phyloP scores from a whole-genome alignment of 1,139 yeast genomes.

The Protomyces lactucae-debilis region DNA sequence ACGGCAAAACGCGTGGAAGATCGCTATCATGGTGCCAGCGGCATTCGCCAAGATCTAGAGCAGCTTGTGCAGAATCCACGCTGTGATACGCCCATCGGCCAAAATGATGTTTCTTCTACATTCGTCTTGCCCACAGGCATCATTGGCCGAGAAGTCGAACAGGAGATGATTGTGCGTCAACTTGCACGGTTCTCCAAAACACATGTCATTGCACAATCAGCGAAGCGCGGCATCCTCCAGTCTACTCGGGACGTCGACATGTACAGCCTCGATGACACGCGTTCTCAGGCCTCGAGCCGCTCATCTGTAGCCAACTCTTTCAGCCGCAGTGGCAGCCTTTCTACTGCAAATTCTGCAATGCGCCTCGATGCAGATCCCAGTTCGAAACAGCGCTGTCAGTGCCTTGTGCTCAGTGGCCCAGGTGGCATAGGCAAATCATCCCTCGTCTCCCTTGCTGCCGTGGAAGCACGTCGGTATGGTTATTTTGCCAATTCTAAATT shows the following conservation, averaged over 20 bases:
- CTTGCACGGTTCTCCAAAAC: constrained; percentile 18
- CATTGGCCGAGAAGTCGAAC: constrained; percentile 30
- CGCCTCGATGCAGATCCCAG: neutral
- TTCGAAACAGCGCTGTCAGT: constrained; percentile 1
- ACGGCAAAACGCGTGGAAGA: constrained; percentile 29
- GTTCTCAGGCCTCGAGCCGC: neutral
- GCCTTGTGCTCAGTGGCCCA: constrained; percentile 29
- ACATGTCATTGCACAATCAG: neutral
- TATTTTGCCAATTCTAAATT: constrained; percentile 22
- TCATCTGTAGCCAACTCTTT: constrained; percentile 1
- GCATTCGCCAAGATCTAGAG: constrained; percentile 29
- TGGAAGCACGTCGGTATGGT: constrained; percentile 29
- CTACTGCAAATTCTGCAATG: neutral
- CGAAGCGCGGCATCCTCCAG: neutral
- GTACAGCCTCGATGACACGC: neutral
- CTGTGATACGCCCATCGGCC: constrained; percentile 29
- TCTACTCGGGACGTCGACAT: neutral
- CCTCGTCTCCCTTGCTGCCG: constrained; percentile 25
- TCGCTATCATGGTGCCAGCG: constrained; percentile 30
- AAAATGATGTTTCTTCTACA: constrained; percentile 29
- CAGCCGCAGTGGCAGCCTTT: neutral
- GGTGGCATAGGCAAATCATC: constrained; percentile 32
- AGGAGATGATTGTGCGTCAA: constrained; percentile 8
- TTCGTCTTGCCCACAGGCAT: constrained; percentile 29
- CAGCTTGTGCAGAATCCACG: neutral